phyloP scores from a whole-genome alignment of 495 filamentous ascomycete genomes.

The Poronia punctata region DNA sequence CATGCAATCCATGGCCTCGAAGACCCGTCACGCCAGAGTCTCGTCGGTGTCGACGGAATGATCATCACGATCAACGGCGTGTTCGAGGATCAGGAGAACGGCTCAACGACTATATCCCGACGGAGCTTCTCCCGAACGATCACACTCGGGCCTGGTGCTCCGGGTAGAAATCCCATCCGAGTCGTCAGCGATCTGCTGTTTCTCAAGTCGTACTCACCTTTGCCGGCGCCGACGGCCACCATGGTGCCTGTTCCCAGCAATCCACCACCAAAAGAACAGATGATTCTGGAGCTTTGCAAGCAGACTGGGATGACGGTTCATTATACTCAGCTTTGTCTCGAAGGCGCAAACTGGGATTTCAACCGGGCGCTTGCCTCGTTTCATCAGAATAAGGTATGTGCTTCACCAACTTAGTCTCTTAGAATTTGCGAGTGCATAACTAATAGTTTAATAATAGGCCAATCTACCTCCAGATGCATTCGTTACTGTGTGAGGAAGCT shows the following conservation, averaged over 20 bases:
- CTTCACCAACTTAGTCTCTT: not conserved
- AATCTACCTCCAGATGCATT: constrained; percentile 32
- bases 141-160: constrained; percentile 65
- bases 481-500: no score
- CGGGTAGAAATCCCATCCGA: constrained; percentile 54
- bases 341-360: constrained; percentile 65
- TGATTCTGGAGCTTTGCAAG: constrained; percentile 58
- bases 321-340: constrained; percentile 65
- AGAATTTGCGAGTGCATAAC: constrained; percentile 1
- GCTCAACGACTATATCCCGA: constrained; percentile 41
- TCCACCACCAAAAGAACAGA: constrained; percentile 45
- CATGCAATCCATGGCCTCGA: constrained; percentile 64
- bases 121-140: constrained; percentile 86
- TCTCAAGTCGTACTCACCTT: constrained; percentile 51
- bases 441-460: constrained; percentile 13
- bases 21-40: constrained; percentile 59
- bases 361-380: constrained; percentile 62
- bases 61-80: constrained; percentile 75
- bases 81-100: constrained; percentile 65
- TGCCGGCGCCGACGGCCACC: constrained; percentile 22
- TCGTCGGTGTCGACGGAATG: constrained; percentile 64
- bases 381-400: constrained; percentile 45
- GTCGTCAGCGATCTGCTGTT: constrained; percentile 76
- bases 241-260: not conserved
- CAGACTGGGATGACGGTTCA: constrained; percentile 65